Conservation (phyloP, 169 alveolate genomes). For the Eimeria necatrix region DNA sequence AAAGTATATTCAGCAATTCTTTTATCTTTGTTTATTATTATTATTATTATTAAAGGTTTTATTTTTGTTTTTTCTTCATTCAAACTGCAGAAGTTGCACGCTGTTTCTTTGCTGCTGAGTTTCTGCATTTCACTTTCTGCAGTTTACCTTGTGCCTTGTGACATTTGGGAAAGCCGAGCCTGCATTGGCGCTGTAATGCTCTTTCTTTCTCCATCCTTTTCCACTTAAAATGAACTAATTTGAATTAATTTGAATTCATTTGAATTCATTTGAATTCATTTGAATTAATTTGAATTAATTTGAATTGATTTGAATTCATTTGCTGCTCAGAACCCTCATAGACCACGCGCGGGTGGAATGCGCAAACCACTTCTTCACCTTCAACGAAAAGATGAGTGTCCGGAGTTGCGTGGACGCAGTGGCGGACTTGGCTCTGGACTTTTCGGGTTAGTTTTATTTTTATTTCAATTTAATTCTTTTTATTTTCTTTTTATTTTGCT, state of each 20-base stretch:
- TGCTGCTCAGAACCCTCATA: conserved; percentile 92
- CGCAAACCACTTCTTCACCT: conserved; percentile 97
- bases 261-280: too few relatives aligned
- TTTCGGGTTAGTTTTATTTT: conserved; percentile 88
- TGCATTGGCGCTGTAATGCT: not conserved
- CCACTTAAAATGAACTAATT: too few relatives aligned
- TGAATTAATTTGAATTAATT: too few relatives aligned
- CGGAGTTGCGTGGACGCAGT: conserved; percentile 93
- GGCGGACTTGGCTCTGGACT: conserved; percentile 98
- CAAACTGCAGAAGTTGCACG: too few relatives aligned
- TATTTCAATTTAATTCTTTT: not conserved
- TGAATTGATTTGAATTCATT: not conserved
- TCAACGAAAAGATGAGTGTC: conserved; percentile 96
- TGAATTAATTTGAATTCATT: too few relatives aligned
- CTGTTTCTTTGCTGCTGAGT: too few relatives aligned
- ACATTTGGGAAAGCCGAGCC: not conserved
- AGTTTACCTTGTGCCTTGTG: too few relatives aligned
- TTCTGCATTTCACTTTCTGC: not conserved
- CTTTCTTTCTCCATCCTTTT: not conserved
- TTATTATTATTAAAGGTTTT: not conserved
- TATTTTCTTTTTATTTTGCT: conserved; percentile 16
- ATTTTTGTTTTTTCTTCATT: not conserved
- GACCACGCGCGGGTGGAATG: conserved; percentile 99
- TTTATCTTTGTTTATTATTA: not conserved
- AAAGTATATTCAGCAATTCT: too few relatives aligned